phyloP scores from a whole-genome alignment of 352 stramenopile genomes.

The Peronospora belbahrii region DNA sequence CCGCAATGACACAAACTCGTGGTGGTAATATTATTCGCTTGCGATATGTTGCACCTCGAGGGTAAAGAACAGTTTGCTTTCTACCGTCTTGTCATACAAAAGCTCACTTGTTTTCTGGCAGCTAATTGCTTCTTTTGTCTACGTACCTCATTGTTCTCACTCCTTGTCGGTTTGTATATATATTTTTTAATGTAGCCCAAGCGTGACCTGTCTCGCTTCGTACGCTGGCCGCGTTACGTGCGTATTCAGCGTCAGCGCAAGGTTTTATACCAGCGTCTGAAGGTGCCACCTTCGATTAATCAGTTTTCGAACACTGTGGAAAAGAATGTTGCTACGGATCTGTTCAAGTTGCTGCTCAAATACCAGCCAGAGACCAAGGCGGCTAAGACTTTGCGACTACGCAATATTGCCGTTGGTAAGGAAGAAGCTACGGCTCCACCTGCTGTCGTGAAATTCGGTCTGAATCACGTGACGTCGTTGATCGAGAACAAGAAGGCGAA shows the following conservation, averaged over 20 bases:
- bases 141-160: slow-evolving; percentile 19
- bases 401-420: slow-evolving; percentile 93
- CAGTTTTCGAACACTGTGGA: slow-evolving; percentile 98
- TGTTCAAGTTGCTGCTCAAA: slow-evolving; percentile 98
- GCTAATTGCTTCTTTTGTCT: slow-evolving; percentile 1
- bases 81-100: slow-evolving; percentile 25
- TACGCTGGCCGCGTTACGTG: slow-evolving; percentile 98
- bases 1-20: slow-evolving; percentile 91
- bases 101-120: slow-evolving; percentile 7
- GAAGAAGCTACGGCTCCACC: slow-evolving; percentile 84
- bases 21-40: slow-evolving; percentile 49
- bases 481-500: slow-evolving; percentile 99
- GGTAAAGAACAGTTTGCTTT: slow-evolving; percentile 55
- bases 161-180: no score
- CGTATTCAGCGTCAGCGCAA: slow-evolving; percentile 98
- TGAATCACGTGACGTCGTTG: slow-evolving; percentile 99
- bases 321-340: slow-evolving; percentile 96
- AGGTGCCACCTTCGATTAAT: slow-evolving; percentile 98
- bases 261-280: slow-evolving; percentile 97
- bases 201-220: slow-evolving; percentile 96
- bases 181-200: slow-evolving; percentile 67
- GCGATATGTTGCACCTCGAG: slow-evolving; percentile 53
- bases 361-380: slow-evolving; percentile 98
- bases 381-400: slow-evolving; percentile 95
- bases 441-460: slow-evolving; percentile 95